A percentile compares a stretch with the other conserved stretches of the same genome.
Conservation (phyloP, 345 rosid species). For the Ailanthus altissimus region DNA sequence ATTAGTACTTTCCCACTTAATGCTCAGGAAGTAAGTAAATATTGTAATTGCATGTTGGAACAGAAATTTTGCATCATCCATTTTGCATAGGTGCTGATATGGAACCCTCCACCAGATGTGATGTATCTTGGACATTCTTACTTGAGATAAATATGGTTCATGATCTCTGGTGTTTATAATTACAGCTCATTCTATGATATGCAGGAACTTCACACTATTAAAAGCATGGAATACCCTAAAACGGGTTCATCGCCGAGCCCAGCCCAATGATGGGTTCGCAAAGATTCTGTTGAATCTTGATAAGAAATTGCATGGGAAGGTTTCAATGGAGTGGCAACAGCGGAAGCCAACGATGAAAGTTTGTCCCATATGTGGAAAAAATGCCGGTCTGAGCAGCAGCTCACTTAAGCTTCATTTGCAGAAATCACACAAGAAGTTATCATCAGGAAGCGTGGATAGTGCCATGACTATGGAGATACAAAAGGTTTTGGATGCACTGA, state of each 20-base stretch:
- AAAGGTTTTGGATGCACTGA: constrained; percentile 82
- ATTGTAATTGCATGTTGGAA: neutral
- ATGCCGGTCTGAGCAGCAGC: constrained; percentile 92
- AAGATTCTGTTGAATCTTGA: constrained; percentile 64
- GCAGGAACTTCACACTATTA: constrained; percentile 70
- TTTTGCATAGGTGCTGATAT: constrained; percentile 1
- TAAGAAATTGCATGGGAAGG: constrained; percentile 67
- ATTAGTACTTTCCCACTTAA: constrained; percentile 74
- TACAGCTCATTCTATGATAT: neutral
- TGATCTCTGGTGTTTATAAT: neutral
- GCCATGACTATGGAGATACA: constrained; percentile 99
- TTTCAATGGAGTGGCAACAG: constrained; percentile 96
- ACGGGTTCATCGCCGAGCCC: constrained; percentile 88
- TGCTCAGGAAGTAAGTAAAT: constrained; percentile 83
- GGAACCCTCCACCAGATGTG: neutral
- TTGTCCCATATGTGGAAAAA: constrained; percentile 91
- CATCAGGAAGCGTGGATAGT: constrained; percentile 97
- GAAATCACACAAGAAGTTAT: constrained; percentile 79
- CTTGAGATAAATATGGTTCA: neutral
- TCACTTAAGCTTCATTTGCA: constrained; percentile 93
- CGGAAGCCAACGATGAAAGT: constrained; percentile 83
- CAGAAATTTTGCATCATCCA: neutral
- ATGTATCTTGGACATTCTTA: neutral
- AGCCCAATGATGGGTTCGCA: constrained; percentile 97
- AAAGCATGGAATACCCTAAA: constrained; percentile 83